Conservation (phyloP, 78 protist species). For the Dictyostelium firmibasis region DNA sequence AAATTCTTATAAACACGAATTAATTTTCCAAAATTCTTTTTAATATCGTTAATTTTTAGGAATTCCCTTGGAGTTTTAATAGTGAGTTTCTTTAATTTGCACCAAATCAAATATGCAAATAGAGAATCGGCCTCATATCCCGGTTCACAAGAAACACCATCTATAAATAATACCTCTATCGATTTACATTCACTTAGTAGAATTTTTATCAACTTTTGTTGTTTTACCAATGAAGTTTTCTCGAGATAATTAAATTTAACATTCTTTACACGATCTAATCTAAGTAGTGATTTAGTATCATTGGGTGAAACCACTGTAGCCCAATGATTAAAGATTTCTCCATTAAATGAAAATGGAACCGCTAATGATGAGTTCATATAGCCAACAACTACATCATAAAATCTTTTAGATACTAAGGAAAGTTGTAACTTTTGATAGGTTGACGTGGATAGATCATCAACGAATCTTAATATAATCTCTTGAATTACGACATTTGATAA, state of each 20-base stretch:
- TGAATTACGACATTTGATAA: background rate
- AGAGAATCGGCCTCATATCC: background rate
- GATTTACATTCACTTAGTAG: background rate
- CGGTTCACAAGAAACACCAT: background rate
- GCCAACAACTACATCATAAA: background rate
- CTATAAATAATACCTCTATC: background rate
- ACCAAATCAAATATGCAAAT: background rate
- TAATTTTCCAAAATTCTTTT: background rate
- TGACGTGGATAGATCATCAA: background rate
- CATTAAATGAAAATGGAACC: background rate
- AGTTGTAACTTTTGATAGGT: background rate
- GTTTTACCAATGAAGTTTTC: background rate
- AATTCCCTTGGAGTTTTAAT: background rate
- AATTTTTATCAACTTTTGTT: background rate
- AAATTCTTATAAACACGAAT: too few species aligned
- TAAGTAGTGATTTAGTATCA: background rate
- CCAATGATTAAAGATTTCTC: background rate
- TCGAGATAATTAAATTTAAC: background rate
- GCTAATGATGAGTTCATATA: background rate
- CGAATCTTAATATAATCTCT: background rate
- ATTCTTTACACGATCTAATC: background rate
- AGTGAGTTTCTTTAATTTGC: background rate
- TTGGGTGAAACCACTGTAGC: background rate
- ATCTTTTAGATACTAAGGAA: background rate
- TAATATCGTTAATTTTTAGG: too few species aligned